Evolutionary conservation across 768 basidiomycete genomes (phyloP), one percentile per base, ranked within the genome.

Genomic region (Naganishia onofrii): DNA sequence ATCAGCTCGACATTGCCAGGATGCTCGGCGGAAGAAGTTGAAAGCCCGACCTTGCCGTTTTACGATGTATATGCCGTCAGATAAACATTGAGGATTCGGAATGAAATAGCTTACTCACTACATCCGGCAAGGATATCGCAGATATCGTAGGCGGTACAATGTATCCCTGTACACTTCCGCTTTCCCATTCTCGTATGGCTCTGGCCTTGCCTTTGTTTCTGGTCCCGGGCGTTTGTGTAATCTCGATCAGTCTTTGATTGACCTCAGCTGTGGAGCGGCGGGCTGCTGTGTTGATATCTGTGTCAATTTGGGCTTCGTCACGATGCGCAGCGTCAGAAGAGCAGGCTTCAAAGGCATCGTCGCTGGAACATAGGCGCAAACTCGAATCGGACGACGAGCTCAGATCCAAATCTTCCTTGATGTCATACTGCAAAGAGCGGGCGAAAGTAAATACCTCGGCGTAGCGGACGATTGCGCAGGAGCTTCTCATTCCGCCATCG

Each of bases 371-470:
- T 23, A 51, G 48, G 48, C 48, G 48, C 48, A n/a, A 23, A 51
- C 48, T 26, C 48, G 48, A 58, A 2, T 44, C 38, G 1, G 60
- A 44, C 13, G 60, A 63, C 23, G 60, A 44, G 60, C 60, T 63
- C 19, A 63, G 26, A 12, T 63, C 60, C 38, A 63, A 42, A 13
- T 63, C 60, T 42, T 63, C 60, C 38, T 29, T 63, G 32, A 58
- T 38, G 57, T 58, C 34, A n/a, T 58, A 58, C 57, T 58, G 34
- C 7, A 38, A n/a, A 58, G 57, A 21, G 21, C 28, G 15, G 2
- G 9, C 10, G 32, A 4, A 12, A 10, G 7, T 34, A 3, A 34
- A 58, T 31, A 23, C 48, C n/a, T n/a, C n/a, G n/a, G n/a, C n/a
- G n/a, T n/a, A n/a, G n/a, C 23, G 4, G n/a, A 51, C 7, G 19